A percentile compares a stretch with the other conserved stretches of the same genome.
These are phyloP conservation scores for Cinchona pubescens DNA, from an alignment of 257 asterid species.

Conservation along the genomic window DNA sequence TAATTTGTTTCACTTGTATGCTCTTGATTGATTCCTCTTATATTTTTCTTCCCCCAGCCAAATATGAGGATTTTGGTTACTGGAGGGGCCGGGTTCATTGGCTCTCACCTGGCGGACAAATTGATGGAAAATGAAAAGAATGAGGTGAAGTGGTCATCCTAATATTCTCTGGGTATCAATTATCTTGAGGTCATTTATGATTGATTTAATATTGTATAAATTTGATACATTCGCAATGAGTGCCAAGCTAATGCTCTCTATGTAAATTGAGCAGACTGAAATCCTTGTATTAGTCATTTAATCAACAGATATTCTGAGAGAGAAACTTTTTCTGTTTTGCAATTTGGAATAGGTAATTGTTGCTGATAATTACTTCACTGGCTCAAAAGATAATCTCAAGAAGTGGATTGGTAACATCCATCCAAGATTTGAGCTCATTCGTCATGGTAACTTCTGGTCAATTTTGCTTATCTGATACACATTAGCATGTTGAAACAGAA, in stretches of 20 bases:
- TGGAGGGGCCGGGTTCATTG: slow-evolving; percentile 57
- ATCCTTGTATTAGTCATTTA: background rate
- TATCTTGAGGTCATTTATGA: background rate
- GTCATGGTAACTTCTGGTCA: slow-evolving; percentile 39
- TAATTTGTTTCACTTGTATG: background rate
- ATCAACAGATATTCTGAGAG: background rate
- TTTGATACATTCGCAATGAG: background rate
- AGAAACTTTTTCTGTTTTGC: background rate
- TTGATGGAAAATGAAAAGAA: slow-evolving; percentile 54
- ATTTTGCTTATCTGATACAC: background rate
- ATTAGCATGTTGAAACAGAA: background rate
- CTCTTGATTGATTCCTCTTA: background rate
- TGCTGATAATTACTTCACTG: slow-evolving; percentile 49
- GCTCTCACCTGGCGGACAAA: slow-evolving; percentile 53
- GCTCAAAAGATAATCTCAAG: slow-evolving; percentile 47
- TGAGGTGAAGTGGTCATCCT: slow-evolving; percentile 28
- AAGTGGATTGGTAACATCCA: slow-evolving; percentile 58
- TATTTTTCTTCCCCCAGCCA: slow-evolving; percentile 23
- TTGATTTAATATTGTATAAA: background rate
- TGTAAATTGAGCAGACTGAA: background rate
- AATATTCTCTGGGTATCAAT: background rate
- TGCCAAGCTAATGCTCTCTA: background rate
- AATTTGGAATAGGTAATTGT: slow-evolving; percentile 39
- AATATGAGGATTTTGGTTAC: slow-evolving; percentile 58
- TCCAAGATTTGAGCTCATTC: slow-evolving; percentile 55